These are phyloP conservation scores for Lathyrus sativus DNA, from an alignment of 306 rosid genomes.

Conservation along the genomic window DNA sequence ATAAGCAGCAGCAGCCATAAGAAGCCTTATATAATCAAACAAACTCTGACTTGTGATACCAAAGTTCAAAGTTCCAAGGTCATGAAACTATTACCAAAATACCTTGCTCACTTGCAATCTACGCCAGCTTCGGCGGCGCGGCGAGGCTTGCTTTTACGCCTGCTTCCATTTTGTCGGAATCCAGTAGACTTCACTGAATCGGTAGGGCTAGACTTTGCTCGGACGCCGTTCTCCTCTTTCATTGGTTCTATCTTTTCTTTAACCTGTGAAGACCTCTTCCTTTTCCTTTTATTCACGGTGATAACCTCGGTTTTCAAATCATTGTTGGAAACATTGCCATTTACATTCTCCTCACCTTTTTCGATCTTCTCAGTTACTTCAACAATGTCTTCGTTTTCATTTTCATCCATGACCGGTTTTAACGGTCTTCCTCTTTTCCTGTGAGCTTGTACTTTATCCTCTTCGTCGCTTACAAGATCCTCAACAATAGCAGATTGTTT, in stretches of 20 bases:
- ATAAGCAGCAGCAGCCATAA: conserved; percentile 35
- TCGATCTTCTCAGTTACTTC: conserved; percentile 50
- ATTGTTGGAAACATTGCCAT: conserved; percentile 41
- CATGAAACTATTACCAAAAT: conserved; percentile 14
- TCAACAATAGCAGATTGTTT: conserved; percentile 52
- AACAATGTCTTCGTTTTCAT: conserved; percentile 51
- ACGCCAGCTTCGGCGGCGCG: conserved; percentile 97
- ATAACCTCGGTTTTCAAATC: conserved; percentile 50
- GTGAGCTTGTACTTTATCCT: conserved; percentile 51
- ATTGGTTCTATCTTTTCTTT: conserved; percentile 53
- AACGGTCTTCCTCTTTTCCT: conserved; percentile 65
- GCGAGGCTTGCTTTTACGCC: conserved; percentile 84
- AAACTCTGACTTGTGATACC: conserved; percentile 28
- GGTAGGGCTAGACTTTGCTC: conserved; percentile 45
- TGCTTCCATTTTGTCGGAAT: conserved; percentile 78
- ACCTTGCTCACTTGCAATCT: conserved; percentile 68
- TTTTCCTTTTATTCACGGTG: conserved; percentile 55
- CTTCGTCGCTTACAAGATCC: conserved; percentile 62
- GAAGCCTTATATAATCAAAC: conserved; percentile 37
- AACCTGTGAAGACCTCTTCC: conserved; percentile 56
- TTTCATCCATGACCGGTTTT: conserved; percentile 57
- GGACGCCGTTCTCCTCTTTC: conserved; percentile 53
- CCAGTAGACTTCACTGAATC: conserved; percentile 62
- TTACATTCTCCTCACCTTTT: conserved; percentile 55
- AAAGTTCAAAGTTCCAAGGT: conserved; percentile 20